A percentile compares a stretch with the other conserved stretches of the same genome.
Conservation (phyloP, 768 basidiomycete species). For the Boletus rex-veris region DNA sequence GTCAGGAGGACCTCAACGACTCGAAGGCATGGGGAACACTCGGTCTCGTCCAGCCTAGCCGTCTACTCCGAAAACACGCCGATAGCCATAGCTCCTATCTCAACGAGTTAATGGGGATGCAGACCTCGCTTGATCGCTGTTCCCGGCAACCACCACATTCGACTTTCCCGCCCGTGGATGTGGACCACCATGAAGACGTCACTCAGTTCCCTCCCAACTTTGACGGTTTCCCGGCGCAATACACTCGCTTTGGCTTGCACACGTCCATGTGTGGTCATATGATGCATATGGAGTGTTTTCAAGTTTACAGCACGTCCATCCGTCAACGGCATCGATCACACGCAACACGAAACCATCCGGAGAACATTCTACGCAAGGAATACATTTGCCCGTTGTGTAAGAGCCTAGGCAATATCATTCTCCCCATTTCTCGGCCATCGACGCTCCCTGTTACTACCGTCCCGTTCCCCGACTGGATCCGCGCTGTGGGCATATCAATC, state of each 20-base stretch:
- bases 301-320: constrained; percentile 82
- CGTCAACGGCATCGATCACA: constrained; percentile 85
- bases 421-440: constrained; percentile 68
- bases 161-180: constrained; percentile 32
- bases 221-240: constrained; percentile 67
- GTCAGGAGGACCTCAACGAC: constrained; percentile 86
- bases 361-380: constrained; percentile 89
- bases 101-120: constrained; percentile 66
- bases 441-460: constrained; percentile 43
- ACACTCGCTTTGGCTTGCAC: constrained; percentile 82
- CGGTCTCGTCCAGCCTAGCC: constrained; percentile 84
- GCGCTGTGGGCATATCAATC: constrained; percentile 84
- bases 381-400: constrained; percentile 98
- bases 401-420: constrained; percentile 89
- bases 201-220: constrained; percentile 55
- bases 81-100: constrained; percentile 58
- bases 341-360: constrained; percentile 89
- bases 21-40: constrained; percentile 79
- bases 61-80: constrained; percentile 74
- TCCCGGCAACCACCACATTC: constrained; percentile 26
- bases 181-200: constrained; percentile 26
- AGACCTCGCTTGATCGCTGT: constrained; percentile 62
- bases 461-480: constrained; percentile 86
- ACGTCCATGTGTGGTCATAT: constrained; percentile 90
- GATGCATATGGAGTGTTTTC: constrained; percentile 97